Evolutionary conservation across 257 asterid species (phyloP).

Genomic region (Solanum chilense): DNA sequence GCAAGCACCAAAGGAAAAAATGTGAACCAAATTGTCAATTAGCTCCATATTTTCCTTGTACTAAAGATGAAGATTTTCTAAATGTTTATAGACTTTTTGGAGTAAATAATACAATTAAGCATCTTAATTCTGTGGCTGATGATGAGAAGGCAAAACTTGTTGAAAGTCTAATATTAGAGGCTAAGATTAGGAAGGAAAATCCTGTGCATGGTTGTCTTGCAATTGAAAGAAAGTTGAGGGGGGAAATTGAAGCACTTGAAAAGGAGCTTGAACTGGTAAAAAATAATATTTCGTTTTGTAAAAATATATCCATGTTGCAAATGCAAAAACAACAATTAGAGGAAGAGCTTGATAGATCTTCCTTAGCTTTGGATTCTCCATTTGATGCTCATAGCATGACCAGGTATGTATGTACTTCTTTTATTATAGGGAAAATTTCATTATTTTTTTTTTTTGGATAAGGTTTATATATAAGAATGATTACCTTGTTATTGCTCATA

Average conservation of each 20-base stretch:
- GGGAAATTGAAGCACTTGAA: background rate
- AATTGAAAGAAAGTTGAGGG: background rate
- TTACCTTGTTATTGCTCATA: too few species aligned
- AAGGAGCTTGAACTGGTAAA: background rate
- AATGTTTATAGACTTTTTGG: conserved; percentile 3
- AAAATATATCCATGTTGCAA: background rate
- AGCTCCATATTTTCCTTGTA: background rate
- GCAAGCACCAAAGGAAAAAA: background rate
- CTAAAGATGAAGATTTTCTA: background rate
- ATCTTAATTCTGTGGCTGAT: background rate
- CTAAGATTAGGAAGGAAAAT: background rate
- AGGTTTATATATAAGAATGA: too few species aligned
- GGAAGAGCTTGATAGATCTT: background rate
- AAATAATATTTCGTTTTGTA: background rate
- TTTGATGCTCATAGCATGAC: background rate
- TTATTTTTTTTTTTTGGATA: too few species aligned
- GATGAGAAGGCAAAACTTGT: background rate
- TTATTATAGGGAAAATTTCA: too few species aligned
- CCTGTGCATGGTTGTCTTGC: background rate
- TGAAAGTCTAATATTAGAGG: background rate
- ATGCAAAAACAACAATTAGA: background rate
- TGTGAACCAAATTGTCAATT: background rate
- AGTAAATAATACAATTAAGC: background rate
- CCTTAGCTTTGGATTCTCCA: background rate
- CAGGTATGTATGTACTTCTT: background rate